Base-by-base conservation (phyloP, 495 filamentous ascomycete genomes). In the Penicillium diatomitis region DNA sequence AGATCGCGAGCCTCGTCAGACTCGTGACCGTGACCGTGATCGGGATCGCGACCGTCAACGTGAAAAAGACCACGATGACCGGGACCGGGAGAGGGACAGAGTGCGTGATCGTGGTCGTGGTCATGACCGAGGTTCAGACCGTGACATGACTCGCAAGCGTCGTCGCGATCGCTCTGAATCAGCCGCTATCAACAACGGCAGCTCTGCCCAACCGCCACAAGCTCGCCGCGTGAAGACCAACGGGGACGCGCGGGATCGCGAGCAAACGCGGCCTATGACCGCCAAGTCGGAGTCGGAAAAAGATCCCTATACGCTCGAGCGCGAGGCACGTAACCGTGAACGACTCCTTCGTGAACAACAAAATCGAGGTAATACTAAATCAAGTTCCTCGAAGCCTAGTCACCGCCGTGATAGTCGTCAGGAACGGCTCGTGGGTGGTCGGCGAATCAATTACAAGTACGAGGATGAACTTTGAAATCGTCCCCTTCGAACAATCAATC, bases 291-390 rank as follows among this genome's bases (percentile, higher is more conserved):
- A 71, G 6, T 71, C 73, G 0, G 68, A 69, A 8, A 72, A 77
- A 53, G 85, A 95, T 59, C 81, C 83, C 0, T 83, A 90, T 56
- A 84, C 85, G 0, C 68, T 84, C 2, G 88, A 91, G 58, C 82
- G 88, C 10, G 85, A 88, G 61, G 81, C 81, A 8, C 75, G 86
- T 9, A 83, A 89, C 50, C 74, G 85, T 8, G 88, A 91, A 61
- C 75, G 89, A 8, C 63, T 90, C 39, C 71, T 86, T 5, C 86
- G 87, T 52, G 88, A 94, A 62, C 76, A 87, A 42, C 81, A 90
- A 63, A 80, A 85, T 11, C 83, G 88, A 41, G 81, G 80, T 47
- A 64, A 41, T 12, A 34, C 12, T 28, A 49, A 49, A 12, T n/a
- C 47, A n/a, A 31, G 33, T 11, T 34, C 6, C 31, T 28, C 58